Evolutionary conservation across 805 yeast genomes (phyloP).

Genomic region (Candida maltosa): DNA sequence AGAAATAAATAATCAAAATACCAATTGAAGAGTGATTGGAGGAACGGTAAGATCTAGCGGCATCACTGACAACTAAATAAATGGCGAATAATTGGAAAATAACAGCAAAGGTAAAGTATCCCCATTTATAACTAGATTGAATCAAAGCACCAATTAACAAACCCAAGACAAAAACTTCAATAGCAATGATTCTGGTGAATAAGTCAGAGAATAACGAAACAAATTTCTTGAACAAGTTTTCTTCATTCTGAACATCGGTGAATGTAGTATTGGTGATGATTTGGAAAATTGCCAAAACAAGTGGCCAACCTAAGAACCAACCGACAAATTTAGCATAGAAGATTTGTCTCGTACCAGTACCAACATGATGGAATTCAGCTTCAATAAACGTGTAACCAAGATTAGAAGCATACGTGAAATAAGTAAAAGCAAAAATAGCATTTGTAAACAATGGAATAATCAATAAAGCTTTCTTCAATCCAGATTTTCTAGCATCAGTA

Average conservation of each 20-base stretch:
- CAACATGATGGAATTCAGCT: constrained; percentile 49
- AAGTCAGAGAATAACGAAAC: constrained; percentile 31
- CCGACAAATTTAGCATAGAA: constrained; percentile 56
- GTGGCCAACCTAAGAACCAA: constrained; percentile 56
- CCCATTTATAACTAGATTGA: constrained; percentile 61
- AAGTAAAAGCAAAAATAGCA: constrained; percentile 44
- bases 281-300: constrained; percentile 29
- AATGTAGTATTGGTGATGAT: constrained; percentile 26
- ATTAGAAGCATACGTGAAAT: constrained; percentile 56
- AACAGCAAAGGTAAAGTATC: constrained; percentile 57
- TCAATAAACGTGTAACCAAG: constrained; percentile 50
- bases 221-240: constrained; percentile 24
- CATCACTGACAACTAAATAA: constrained; percentile 20
- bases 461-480: constrained; percentile 31
- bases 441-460: constrained; percentile 41
- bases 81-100: constrained; percentile 40
- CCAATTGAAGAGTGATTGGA: constrained; percentile 1
- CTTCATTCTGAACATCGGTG: constrained; percentile 16
- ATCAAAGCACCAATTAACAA: constrained; percentile 57
- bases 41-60: constrained; percentile 3
- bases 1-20: constrained; percentile 22
- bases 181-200: constrained; percentile 40
- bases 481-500: constrained; percentile 17
- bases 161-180: constrained; percentile 49
- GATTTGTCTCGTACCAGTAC: constrained; percentile 52